phyloP scores from a whole-genome alignment of 352 stramenopile species.

The Globisporangium irregulare region DNA sequence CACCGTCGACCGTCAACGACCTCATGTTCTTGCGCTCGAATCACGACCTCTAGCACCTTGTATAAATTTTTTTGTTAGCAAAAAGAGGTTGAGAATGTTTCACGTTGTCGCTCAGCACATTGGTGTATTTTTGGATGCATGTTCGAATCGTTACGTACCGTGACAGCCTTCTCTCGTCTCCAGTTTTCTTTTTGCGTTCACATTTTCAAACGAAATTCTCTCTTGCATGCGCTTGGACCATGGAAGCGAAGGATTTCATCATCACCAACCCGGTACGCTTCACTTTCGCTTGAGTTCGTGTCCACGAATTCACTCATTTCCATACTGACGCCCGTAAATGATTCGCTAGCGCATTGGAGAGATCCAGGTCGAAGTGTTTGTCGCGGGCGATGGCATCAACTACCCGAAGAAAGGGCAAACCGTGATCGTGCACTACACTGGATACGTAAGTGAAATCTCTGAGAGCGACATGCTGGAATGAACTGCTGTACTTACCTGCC shows the following conservation, averaged over 20 bases:
- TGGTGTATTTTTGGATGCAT: not conserved
- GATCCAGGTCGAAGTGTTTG: slow-evolving; percentile 88
- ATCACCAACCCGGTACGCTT: slow-evolving; percentile 43
- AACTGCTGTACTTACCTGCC: not conserved
- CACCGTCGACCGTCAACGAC: slow-evolving; percentile 1
- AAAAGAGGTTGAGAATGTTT: not conserved
- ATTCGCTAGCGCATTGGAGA: slow-evolving; percentile 45
- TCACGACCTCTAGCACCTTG: not conserved
- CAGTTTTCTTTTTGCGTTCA: not conserved
- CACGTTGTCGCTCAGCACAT: not conserved
- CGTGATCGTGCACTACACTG: slow-evolving; percentile 87
- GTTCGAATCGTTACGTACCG: not conserved
- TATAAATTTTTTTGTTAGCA: not conserved
- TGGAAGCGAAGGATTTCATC: slow-evolving; percentile 62
- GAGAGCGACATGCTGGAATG: not conserved
- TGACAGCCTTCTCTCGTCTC: not conserved
- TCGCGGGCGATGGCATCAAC: slow-evolving; percentile 88
- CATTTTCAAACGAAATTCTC: not conserved
- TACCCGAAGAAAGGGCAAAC: slow-evolving; percentile 87
- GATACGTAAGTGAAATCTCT: slow-evolving; percentile 50
- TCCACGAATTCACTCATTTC: not conserved
- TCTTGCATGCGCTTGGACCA: slow-evolving; percentile 17
- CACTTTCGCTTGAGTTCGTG: no score
- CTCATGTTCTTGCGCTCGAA: slow-evolving; percentile 9
- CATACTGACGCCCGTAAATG: not conserved